Conservation (phyloP, 192 early-diverging fungal species). For the Pilobolus umbonatus region DNA sequence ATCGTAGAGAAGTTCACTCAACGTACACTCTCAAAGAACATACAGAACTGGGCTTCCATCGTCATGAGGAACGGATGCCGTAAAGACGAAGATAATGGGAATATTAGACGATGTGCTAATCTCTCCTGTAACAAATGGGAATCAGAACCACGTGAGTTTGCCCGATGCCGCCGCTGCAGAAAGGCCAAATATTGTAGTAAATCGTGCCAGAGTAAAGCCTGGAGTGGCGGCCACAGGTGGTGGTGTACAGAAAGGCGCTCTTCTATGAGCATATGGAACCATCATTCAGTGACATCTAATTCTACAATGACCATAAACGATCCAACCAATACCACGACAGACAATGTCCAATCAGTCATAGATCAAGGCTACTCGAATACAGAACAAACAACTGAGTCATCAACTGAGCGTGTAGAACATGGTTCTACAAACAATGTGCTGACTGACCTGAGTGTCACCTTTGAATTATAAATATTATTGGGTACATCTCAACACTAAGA, state of each 20-base stretch:
- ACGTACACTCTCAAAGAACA: slow-evolving; percentile 56
- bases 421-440: no score
- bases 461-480: no score
- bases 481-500: no score
- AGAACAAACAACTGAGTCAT: no score
- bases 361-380: no score
- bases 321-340: neutral
- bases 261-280: no score
- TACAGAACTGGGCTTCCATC: slow-evolving; percentile 72
- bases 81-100: slow-evolving; percentile 69
- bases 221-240: slow-evolving; percentile 73
- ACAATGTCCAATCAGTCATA: neutral
- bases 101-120: slow-evolving; percentile 73
- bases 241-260: slow-evolving; percentile 63
- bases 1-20: slow-evolving; percentile 69
- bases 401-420: no score
- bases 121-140: slow-evolving; percentile 77
- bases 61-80: slow-evolving; percentile 79
- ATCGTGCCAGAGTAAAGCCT: slow-evolving; percentile 66
- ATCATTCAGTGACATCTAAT: neutral
- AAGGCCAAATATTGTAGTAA: slow-evolving; percentile 86
- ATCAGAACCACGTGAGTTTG: slow-evolving; percentile 66
- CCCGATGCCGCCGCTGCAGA: slow-evolving; percentile 81
- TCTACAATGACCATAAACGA: neutral
- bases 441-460: no score